These are phyloP conservation scores for Neurospora intermedia DNA, from an alignment of 495 filamentous ascomycete genomes.

Conservation along the genomic window DNA sequence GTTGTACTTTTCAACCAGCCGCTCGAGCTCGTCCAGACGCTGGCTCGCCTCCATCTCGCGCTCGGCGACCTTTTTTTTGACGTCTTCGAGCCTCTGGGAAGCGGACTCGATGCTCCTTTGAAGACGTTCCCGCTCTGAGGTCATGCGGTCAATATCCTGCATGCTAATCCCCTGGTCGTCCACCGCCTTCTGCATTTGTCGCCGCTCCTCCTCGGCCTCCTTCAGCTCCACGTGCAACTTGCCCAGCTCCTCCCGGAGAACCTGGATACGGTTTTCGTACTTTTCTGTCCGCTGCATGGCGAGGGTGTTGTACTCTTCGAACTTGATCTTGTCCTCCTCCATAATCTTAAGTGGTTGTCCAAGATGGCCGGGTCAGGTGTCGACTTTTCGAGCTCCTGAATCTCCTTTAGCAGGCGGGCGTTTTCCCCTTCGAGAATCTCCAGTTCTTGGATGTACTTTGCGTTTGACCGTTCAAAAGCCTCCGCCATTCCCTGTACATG, in stretches of 20 bases:
- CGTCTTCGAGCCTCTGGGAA: constrained; percentile 62
- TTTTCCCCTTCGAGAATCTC: constrained; percentile 77
- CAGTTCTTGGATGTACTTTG: constrained; percentile 70
- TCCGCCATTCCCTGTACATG: constrained; percentile 83
- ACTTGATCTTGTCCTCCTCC: constrained; percentile 84
- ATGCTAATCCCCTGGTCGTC: constrained; percentile 90
- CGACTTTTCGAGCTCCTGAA: constrained; percentile 77
- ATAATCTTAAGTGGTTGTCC: constrained; percentile 74
- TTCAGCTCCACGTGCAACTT: constrained; percentile 67
- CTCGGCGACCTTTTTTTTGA: constrained; percentile 67
- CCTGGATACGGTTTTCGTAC: constrained; percentile 62
- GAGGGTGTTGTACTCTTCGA: constrained; percentile 77
- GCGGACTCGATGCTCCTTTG: constrained; percentile 75
- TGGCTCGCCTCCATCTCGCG: constrained; percentile 73
- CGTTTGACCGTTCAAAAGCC: constrained; percentile 76
- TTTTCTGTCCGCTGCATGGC: constrained; percentile 74
- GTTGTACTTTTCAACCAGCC: constrained; percentile 80
- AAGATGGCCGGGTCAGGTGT: constrained; percentile 71
- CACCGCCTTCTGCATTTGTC: constrained; percentile 69
- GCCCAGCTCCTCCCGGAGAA: constrained; percentile 68
- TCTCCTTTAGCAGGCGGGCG: constrained; percentile 62
- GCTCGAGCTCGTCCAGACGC: constrained; percentile 82
- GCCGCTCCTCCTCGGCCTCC: constrained; percentile 67
- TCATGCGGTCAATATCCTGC: constrained; percentile 98
- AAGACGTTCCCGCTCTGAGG: constrained; percentile 80